These are phyloP conservation scores for Pisolithus microcarpus DNA, from an alignment of 768 basidiomycete genomes.

Conservation along the genomic window DNA sequence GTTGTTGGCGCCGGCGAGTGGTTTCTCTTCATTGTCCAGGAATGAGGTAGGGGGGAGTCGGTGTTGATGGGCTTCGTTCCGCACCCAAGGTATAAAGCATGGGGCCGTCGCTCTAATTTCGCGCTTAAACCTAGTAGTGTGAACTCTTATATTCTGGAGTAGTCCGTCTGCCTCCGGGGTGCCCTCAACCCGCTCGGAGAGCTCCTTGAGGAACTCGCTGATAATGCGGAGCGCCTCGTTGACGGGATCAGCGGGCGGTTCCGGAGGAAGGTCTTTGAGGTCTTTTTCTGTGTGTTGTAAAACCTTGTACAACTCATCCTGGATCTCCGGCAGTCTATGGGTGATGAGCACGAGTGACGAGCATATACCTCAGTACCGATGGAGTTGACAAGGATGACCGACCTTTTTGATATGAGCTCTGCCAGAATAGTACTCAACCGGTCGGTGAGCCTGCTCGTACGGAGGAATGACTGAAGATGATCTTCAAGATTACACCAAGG, in stretches of 20 bases:
- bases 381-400: slow-evolving; percentile 3
- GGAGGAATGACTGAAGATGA: slow-evolving; percentile 43
- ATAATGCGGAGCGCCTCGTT: slow-evolving; percentile 49
- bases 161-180: slow-evolving; percentile 46
- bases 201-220: slow-evolving; percentile 38
- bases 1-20: slow-evolving; percentile 3
- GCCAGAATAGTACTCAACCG: slow-evolving; percentile 55
- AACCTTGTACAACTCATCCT: slow-evolving; percentile 45
- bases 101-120: slow-evolving; percentile 51
- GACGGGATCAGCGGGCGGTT: slow-evolving; percentile 49
- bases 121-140: slow-evolving; percentile 39
- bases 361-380: too few relatives aligned
- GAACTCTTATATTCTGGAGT: slow-evolving; percentile 47
- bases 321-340: slow-evolving; percentile 54
- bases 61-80: not conserved
- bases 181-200: slow-evolving; percentile 45
- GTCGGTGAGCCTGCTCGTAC: slow-evolving; percentile 51
- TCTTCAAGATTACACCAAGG: slow-evolving; percentile 41
- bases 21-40: slow-evolving; percentile 34
- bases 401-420: slow-evolving; percentile 58
- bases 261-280: slow-evolving; percentile 34
- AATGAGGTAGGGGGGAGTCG: slow-evolving; percentile 20
- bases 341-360: not conserved
- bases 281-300: slow-evolving; percentile 34
- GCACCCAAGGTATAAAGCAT: slow-evolving; percentile 46